Evolutionary conservation across 2,329 filamentous ascomycete species (phyloP), one percentile per base, ranked within the genome.

Genomic region (Exserohilum rostratum): DNA sequence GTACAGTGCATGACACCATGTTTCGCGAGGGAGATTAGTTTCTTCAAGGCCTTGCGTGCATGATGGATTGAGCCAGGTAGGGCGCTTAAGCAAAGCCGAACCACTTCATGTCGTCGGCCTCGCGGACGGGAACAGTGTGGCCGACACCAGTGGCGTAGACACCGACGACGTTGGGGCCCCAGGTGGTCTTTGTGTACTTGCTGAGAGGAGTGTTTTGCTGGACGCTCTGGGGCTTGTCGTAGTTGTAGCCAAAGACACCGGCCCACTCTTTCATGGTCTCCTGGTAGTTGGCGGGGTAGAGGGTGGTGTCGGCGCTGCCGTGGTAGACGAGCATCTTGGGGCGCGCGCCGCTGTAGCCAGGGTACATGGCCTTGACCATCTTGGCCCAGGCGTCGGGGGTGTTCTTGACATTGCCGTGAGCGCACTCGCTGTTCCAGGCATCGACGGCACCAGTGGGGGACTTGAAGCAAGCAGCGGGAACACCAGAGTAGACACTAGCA

Each of bases 301-400:
- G 73, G 1, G 78, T 83, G 3, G 69, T 69, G 64, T 86, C 84
- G 1, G 70, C 71, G 38, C 77, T 79, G 45, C 84, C 84, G 65
- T 86, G 84, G 71, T 83, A 86, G 63, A 86, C 78, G 65, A 84
- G 82, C 79, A 87, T 83, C 58, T 77, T 79, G 3, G 84, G 83
- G 2, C 82, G 76, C 0, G 75, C 34, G 7, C 83, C 83, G 5
- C 66, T 72, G 67, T 83, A 85, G 22, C 75, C 77, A 0, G 80
- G 78, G 63, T 83, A 80, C 77, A 82, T 84, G 56, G 69, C 71
- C 30, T 69, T 69, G 20, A 78, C 82, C 13, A 78, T 70, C 48
- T 76, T 72, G 5, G 79, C 79, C 83, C 83, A 85, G 45, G 78
- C 72, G 52, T 76, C 64, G 0, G 79, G 76, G 0, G 80, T 79